Base-by-base conservation (phyloP, 164 flowering plant genomes). In the Tetrastigma voinierianum region DNA sequence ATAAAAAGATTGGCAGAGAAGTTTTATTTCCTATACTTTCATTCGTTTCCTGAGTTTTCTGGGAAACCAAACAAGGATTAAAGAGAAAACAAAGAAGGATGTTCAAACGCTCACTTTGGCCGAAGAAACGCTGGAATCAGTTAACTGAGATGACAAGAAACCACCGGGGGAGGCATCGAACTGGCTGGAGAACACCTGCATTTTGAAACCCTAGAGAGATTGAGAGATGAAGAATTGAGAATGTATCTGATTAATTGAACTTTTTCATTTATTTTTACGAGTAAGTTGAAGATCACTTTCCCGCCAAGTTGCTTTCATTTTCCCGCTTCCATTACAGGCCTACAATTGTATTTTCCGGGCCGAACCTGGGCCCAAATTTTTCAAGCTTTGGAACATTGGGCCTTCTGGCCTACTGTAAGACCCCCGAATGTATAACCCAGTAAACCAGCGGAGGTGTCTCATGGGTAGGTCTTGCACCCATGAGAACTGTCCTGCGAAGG, bases 121-220 rank as follows among this genome's bases (percentile, higher is more conserved):
- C 9, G 78, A 59, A 46, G 78, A 72, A 53, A 72, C 80, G 45
- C 43, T 5, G 65, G 65, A 45, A 61, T 81, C 74, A 19, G 79
- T 18, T 1, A 69, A 57, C 73, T 81, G 82, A n/a, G 81, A 78
- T 10, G 71, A 18, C 64, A 69, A 53, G 61, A 77, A 80, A 32
- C 84, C 81, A 47, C 79, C 81, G 25, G 64, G 71, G 46, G 76
- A 48, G 32, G 70, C 13, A 46, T 80, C 84, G 59, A 81, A 76
- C 21, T 78, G 82, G 72, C 76, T 72, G 24, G 80, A 64, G 64
- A 74, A 81, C 85, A 81, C 78, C 40, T 57, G 40, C 40, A 32
- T 32, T 23, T 24, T 25, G 25, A 68, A 62, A 64, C 65, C 72
- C 66, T 56, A 61, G 57, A 45, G 20, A 55, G 48, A 40, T 71